Evolutionary conservation across 1,284 basidiomycete genomes (phyloP), one percentile per base, ranked within the genome.

Genomic region (Tylopilus sp.): DNA sequence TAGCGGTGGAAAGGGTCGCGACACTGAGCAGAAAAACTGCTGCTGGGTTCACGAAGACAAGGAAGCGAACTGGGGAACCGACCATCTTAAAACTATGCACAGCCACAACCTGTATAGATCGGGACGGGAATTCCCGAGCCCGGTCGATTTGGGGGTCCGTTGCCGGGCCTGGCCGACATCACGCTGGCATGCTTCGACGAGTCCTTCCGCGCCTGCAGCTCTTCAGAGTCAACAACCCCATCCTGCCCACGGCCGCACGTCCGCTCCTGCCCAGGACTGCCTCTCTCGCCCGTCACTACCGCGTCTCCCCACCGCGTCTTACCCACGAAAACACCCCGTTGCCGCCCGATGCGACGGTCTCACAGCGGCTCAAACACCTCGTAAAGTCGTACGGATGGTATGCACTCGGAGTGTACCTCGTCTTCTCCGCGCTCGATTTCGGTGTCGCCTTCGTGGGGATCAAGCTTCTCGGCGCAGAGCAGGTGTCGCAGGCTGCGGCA

Each of bases 321-420:
- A 60, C 68, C 26, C 10, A n/a, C 15, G 41, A 44, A 11, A 40
- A 33, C 45, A 25, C 43, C 22, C 26, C 52, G 0, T 43, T 70
- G 4, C 81, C 79, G 3, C 75, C 80, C 39, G 69, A 83, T 61
- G 72, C 79, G 19, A 73, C 83, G 1, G 74, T 90, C 51, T 82
- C 87, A 3, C 81, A 90, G 71, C 83, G 87, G 17, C 80, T 97
- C 35, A 95, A 91, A 71, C 81, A 86, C 61, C 86, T 97, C 57
- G 88, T 95, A 60, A 94, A 90, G 66, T 83, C 89, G 7, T 96
- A 98, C 68, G 94, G 94, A 29, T 92, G 90, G 87, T 94, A 94
- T 67, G 92, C 94, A 7, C 79, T 97, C 24, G 90, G 88, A 35
- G 85, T 97, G 40, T 97, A 98, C 76, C 50, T 88, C 60, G 67